Base-by-base conservation (phyloP, 2,329 filamentous ascomycete genomes). In the Cladosporium sphaerospermum region DNA sequence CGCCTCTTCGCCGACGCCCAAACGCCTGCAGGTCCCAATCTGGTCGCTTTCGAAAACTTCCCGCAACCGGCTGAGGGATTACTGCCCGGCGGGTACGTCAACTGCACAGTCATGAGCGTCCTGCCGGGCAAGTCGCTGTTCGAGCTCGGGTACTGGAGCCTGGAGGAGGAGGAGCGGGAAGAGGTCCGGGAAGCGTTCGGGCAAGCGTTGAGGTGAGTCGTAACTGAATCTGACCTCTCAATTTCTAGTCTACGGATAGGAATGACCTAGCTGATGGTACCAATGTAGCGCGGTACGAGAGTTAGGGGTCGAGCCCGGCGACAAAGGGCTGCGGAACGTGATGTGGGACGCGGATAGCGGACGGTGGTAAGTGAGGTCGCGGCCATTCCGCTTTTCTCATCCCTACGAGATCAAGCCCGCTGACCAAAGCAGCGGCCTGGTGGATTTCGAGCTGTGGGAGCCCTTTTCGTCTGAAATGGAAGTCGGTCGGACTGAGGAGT, bases 361-460 rank as follows among this genome's bases (percentile, higher is more conserved):
- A 3, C 10, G n/a, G 3, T 39, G 36, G 36, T 39, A 14, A 39
- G 36, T 54, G 9, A 51, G 54, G 52, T 54, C 13, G 14, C 45
- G 57, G 56, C 60, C 46, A 16, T 54, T 40, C 13, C 13, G 9
- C 5, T 8, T 13, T 9, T 36, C 9, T 31, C 18, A 41, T 10
- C 28, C 40, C 9, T 45, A 14, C 42, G 32, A 7, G 39, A 11
- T 31, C 50, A 28, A 28, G 1, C 4, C 23, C 4, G 23, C 23
- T 28, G 4, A 28, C 4, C 7, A 7, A 28, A 28, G 23, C 34
- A 63, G 61, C 45, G 61, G 59, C 5, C 53, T 67, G 6, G 61
- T 67, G n/a, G 64, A 67, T 32, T 66, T 67, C 41, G 64, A 67
- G 53, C 61, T 63, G 18, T 67, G 61, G 55, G 19, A 49, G 23